These are phyloP conservation scores for Aureobasidium sp. DNA, from an alignment of 2,329 filamentous ascomycete genomes.

Conservation along the genomic window DNA sequence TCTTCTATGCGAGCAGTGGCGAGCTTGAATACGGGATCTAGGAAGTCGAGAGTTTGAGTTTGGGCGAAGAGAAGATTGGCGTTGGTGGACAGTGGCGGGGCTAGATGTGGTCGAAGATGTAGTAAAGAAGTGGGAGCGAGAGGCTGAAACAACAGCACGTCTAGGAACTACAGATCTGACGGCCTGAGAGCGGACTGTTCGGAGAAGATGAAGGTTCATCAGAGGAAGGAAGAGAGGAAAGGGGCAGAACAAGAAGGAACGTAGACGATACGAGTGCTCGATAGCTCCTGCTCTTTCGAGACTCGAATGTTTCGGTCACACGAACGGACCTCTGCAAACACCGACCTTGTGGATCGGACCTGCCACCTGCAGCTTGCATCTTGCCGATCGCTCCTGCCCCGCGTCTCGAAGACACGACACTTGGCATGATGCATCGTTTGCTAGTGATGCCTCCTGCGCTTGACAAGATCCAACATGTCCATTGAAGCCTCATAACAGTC, in stretches of 20 bases:
- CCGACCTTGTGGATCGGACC: conserved; percentile 3
- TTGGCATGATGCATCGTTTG: not conserved
- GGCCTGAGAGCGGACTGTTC: conserved; percentile 12
- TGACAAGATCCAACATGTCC: not conserved
- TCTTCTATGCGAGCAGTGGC: conserved; percentile 70
- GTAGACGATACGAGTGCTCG: not conserved
- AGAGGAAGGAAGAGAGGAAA: not conserved
- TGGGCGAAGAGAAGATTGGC: conserved; percentile 6
- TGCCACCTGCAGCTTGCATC: conserved; percentile 1
- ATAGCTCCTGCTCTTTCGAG: not conserved
- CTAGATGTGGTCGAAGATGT: not conserved
- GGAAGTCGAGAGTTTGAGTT: not conserved
- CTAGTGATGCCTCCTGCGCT: not conserved
- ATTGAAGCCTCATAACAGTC: not conserved
- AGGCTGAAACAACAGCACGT: conserved; percentile 10
- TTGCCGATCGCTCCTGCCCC: not conserved
- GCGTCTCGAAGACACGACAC: not conserved
- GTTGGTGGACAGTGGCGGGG: conserved; percentile 1
- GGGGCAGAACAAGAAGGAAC: conserved; percentile 4
- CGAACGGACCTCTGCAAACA: conserved; percentile 6
- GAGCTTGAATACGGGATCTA: conserved; percentile 21
- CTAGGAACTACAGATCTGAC: conserved; percentile 11
- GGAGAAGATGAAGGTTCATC: conserved; percentile 12
- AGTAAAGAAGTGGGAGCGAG: conserved; percentile 6
- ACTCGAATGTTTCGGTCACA: conserved; percentile 8